Evolutionary conservation across 257 asterid species (phyloP).

Genomic region (Rauvolfia tetraphylla): DNA sequence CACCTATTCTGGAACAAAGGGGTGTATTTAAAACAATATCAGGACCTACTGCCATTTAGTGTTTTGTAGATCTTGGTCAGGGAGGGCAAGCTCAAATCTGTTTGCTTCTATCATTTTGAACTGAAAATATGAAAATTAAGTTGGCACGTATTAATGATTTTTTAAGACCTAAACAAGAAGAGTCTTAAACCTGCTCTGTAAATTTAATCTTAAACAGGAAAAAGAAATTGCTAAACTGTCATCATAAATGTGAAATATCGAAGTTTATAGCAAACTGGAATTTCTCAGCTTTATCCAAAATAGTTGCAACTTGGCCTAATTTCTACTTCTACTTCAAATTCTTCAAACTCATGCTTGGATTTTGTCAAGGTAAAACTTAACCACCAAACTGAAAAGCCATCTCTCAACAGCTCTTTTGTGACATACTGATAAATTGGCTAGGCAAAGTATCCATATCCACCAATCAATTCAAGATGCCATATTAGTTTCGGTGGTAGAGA

Average conservation of each 20-base stretch:
- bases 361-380: not conserved
- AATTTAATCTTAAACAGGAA: not conserved
- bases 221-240: not conserved
- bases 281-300: not conserved
- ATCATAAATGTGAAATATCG: not conserved
- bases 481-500: not conserved
- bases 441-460: not conserved
- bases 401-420: not conserved
- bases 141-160: not conserved
- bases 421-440: not conserved
- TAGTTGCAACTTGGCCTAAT: not conserved
- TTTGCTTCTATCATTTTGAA: not conserved
- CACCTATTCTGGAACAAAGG: too few relatives aligned
- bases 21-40: too few relatives aligned
- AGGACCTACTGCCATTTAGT: too few relatives aligned
- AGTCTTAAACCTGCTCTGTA: not conserved
- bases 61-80: too few relatives aligned
- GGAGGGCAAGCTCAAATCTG: not conserved
- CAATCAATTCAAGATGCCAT: conserved; percentile 2
- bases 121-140: not conserved
- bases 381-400: not conserved
- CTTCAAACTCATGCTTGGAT: not conserved
- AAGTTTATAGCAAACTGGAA: not conserved
- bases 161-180: not conserved
- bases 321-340: not conserved